phyloP scores from a whole-genome alignment of 139 green algal species.

The Trebouxia sp. region DNA sequence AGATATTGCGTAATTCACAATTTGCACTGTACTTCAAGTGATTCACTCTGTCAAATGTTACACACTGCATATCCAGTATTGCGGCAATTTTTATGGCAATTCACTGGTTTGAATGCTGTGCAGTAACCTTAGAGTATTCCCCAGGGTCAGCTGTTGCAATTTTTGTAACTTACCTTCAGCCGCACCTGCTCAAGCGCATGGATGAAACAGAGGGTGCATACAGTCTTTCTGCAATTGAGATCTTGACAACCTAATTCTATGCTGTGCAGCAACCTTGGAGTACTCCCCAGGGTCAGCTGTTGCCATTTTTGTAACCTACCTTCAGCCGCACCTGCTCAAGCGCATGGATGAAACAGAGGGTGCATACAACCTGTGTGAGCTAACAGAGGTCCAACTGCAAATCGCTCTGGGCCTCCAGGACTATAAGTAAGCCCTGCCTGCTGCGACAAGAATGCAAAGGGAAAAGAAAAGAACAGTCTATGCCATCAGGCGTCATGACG shows the following conservation, averaged over 20 bases:
- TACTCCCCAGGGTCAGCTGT: slow-evolving; percentile 48
- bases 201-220: slow-evolving; percentile 39
- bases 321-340: slow-evolving; percentile 44
- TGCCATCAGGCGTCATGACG: no score
- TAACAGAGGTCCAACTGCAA: slow-evolving; percentile 44
- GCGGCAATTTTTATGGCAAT: no score
- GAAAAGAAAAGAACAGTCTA: background rate
- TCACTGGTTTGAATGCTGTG: background rate
- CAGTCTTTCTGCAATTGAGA: background rate
- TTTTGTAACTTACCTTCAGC: slow-evolving; percentile 59
- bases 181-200: slow-evolving; percentile 51
- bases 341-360: slow-evolving; percentile 65
- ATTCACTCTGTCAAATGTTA: background rate
- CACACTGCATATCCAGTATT: background rate
- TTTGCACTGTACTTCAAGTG: no score
- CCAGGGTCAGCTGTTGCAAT: slow-evolving; percentile 50
- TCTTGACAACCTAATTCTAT: background rate
- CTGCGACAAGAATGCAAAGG: background rate
- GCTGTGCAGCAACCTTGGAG: slow-evolving; percentile 58
- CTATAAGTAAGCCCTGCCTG: slow-evolving; percentile 36
- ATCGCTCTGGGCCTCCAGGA: slow-evolving; percentile 42
- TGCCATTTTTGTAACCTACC: slow-evolving; percentile 58
- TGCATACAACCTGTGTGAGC: slow-evolving; percentile 55
- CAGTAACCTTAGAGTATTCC: slow-evolving; percentile 60
- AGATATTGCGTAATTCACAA: no score